Percentiles rank a stretch among this genome's conserved stretches.
Conservation (phyloP, 2,329 filamentous ascomycete genomes). For the Aureobasidium namibiae region DNA sequence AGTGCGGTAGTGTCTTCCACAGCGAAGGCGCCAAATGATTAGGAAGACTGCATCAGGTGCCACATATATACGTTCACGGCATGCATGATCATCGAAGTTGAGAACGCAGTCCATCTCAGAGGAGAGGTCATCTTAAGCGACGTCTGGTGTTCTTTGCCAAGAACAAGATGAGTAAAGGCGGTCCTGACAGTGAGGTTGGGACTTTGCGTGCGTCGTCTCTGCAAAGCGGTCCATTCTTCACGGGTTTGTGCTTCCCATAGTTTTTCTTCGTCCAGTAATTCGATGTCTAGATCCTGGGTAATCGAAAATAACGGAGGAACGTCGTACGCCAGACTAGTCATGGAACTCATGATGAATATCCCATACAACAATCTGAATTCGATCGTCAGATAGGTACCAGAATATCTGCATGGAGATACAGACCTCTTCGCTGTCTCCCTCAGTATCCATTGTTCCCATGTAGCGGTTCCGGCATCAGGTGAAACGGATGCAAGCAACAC, state of each 20-base stretch:
- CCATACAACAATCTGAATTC: constrained; percentile 18
- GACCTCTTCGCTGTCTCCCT: not conserved
- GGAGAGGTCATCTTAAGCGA: constrained; percentile 8
- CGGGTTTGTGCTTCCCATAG: constrained; percentile 26
- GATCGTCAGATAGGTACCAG: not conserved
- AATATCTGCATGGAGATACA: not conserved
- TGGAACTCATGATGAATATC: constrained; percentile 26
- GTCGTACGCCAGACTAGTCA: constrained; percentile 27
- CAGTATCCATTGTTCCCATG: not conserved
- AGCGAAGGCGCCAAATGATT: constrained; percentile 23
- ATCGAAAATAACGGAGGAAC: constrained; percentile 26
- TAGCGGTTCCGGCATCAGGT: not conserved
- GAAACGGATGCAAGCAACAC: not conserved
- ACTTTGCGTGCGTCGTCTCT: not conserved
- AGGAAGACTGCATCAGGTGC: constrained; percentile 26
- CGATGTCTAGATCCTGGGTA: constrained; percentile 27
- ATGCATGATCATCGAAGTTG: constrained; percentile 27
- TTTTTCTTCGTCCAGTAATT: constrained; percentile 26
- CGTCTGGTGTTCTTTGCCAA: not conserved
- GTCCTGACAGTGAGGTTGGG: not conserved
- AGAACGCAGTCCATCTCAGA: constrained; percentile 21
- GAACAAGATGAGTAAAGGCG: not conserved
- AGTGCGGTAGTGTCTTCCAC: not conserved
- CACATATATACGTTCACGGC: constrained; percentile 30
- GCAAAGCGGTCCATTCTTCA: not conserved